Evolutionary conservation across 345 rosid species (phyloP).

Genomic region (Dipteronia sinensis): DNA sequence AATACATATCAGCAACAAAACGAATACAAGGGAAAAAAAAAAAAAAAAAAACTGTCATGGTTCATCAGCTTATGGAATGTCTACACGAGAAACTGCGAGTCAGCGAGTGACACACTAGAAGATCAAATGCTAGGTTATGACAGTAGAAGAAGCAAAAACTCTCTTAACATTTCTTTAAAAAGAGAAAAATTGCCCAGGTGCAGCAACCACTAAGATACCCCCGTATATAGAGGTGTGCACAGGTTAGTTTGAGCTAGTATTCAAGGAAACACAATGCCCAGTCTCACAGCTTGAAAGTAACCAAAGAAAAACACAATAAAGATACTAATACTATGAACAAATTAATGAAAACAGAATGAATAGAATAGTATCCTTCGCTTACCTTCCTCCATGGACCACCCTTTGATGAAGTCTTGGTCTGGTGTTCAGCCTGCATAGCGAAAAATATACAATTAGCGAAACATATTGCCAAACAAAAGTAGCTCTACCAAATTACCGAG

Average conservation of each 20-base stretch:
- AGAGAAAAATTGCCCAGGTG: background rate
- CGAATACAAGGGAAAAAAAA: background rate
- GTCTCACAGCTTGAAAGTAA: background rate
- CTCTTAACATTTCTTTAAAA: too few species aligned
- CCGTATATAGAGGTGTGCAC: too few species aligned
- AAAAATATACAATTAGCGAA: conserved; percentile 23
- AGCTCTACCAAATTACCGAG: conserved; percentile 3
- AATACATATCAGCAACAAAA: background rate
- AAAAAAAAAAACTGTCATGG: background rate
- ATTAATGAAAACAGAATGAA: background rate
- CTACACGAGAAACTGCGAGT: background rate
- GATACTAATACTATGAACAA: background rate
- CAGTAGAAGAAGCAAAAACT: background rate
- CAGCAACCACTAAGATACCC: too few species aligned
- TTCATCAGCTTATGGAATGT: conserved; percentile 6
- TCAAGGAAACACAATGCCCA: too few species aligned
- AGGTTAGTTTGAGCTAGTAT: too few species aligned
- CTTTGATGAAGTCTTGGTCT: conserved; percentile 42
- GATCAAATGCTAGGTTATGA: background rate
- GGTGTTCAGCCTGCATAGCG: conserved; percentile 42
- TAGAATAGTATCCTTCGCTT: conserved; percentile 13
- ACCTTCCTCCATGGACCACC: conserved; percentile 92
- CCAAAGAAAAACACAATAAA: background rate
- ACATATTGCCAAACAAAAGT: background rate
- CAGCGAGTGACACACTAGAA: too few species aligned